These are phyloP conservation scores for Mimosa bimucronata DNA, from an alignment of 306 rosid species.

Conservation along the genomic window DNA sequence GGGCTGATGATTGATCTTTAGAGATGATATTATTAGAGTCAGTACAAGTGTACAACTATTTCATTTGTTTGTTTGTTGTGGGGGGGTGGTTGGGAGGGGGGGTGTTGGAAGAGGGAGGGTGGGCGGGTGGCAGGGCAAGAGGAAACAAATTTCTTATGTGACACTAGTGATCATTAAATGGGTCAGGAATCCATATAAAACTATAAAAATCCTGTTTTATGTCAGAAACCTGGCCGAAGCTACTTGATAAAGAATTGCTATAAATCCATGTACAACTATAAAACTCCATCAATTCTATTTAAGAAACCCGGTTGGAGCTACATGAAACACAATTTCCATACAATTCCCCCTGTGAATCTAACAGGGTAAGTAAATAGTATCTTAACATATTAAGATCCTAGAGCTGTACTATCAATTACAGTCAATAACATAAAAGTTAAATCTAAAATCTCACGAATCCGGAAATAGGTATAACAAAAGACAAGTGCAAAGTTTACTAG, in stretches of 20 bases:
- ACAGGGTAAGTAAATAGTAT: slow-evolving; percentile 19
- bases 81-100: background rate
- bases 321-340: slow-evolving; percentile 4
- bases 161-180: slow-evolving; percentile 18
- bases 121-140: background rate
- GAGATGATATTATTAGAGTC: background rate
- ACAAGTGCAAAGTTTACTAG: slow-evolving; percentile 8
- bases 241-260: slow-evolving; percentile 17
- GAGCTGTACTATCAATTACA: slow-evolving; percentile 9
- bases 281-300: slow-evolving; percentile 9
- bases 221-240: background rate
- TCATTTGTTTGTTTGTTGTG: background rate
- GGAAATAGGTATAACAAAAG: background rate
- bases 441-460: background rate
- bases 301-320: background rate
- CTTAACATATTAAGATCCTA: background rate
- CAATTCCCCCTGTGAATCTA: slow-evolving; percentile 21
- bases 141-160: slow-evolving; percentile 10
- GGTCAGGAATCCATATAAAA: slow-evolving; percentile 18
- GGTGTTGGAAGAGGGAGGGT: background rate
- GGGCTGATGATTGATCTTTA: background rate
- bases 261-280: background rate
- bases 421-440: background rate
- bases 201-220: background rate
- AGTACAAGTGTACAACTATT: background rate